These are phyloP conservation scores for Nigrograna mackinnonii DNA, from an alignment of 2,329 filamentous ascomycete genomes.

Conservation along the genomic window DNA sequence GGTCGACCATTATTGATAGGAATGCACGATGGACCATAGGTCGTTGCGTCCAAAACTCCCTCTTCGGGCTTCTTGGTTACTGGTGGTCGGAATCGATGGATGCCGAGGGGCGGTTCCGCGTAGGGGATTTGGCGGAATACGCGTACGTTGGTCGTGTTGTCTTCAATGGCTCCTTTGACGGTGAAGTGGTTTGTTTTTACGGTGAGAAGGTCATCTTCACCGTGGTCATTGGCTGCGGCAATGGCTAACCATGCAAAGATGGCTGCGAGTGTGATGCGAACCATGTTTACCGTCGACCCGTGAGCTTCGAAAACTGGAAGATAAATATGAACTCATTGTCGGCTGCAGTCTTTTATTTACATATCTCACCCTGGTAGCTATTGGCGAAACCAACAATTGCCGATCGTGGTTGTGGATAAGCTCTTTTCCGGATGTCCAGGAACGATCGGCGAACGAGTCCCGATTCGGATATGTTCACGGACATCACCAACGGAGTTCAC, in stretches of 20 bases:
- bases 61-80: constrained; percentile 14
- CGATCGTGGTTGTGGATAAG: not conserved
- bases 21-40: constrained; percentile 24
- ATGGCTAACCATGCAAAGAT: no score
- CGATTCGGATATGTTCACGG: not conserved
- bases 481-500: not conserved
- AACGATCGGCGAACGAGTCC: not conserved
- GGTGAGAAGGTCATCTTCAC: constrained; percentile 5
- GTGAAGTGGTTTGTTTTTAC: constrained; percentile 20
- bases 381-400: not conserved
- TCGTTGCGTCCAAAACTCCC: constrained; percentile 16
- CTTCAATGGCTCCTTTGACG: constrained; percentile 17
- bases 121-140: constrained; percentile 22
- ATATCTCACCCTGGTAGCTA: not conserved
- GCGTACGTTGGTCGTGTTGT: constrained; percentile 22
- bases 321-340: not conserved
- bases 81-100: constrained; percentile 17
- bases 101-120: constrained; percentile 19
- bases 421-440: not conserved
- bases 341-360: not conserved
- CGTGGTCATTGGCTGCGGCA: not conserved
- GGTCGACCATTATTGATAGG: constrained; percentile 18
- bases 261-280: no score
- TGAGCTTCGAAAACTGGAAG: not conserved
- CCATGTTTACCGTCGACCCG: not conserved